Conservation (phyloP, 2,329 filamentous ascomycete genomes). For the Colletotrichum sp. region DNA sequence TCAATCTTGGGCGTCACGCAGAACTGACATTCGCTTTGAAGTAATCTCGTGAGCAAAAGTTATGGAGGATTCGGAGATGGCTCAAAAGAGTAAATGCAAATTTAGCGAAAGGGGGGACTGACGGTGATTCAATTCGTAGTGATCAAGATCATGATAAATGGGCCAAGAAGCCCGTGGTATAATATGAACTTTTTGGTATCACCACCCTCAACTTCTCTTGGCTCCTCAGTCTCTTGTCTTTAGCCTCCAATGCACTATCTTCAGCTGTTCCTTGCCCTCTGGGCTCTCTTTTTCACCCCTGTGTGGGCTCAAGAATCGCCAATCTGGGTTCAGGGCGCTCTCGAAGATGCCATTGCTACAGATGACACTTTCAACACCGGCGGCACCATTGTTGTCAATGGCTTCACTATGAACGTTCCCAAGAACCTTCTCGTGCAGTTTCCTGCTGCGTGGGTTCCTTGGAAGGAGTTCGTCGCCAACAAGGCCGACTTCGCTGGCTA, state of each 20-base stretch:
- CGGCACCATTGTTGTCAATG: constrained; percentile 49
- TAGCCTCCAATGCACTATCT: neutral
- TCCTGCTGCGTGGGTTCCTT: constrained; percentile 50
- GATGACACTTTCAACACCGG: constrained; percentile 48
- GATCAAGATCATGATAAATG: neutral
- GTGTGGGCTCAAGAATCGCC: constrained; percentile 30
- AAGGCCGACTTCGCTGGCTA: constrained; percentile 36
- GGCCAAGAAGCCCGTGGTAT: neutral
- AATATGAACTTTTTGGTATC: neutral
- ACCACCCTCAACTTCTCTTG: neutral
- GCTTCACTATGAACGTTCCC: constrained; percentile 49
- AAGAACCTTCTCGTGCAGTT: constrained; percentile 56
- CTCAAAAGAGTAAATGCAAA: neutral
- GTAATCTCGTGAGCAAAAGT: neutral
- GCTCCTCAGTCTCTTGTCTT: neutral
- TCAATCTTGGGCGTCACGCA: neutral
- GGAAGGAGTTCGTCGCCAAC: constrained; percentile 38
- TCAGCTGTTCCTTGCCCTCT: neutral
- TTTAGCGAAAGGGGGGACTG: neutral
- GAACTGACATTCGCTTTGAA: neutral
- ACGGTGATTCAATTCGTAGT: neutral
- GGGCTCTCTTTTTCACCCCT: constrained; percentile 11
- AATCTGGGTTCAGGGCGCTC: constrained; percentile 35
- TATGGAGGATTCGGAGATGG: neutral
- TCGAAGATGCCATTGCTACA: constrained; percentile 34